Percentiles rank a stretch among this genome's conserved stretches.
phyloP scores from a whole-genome alignment of 805 yeast species.

The Kluyveromyces starmeri region DNA sequence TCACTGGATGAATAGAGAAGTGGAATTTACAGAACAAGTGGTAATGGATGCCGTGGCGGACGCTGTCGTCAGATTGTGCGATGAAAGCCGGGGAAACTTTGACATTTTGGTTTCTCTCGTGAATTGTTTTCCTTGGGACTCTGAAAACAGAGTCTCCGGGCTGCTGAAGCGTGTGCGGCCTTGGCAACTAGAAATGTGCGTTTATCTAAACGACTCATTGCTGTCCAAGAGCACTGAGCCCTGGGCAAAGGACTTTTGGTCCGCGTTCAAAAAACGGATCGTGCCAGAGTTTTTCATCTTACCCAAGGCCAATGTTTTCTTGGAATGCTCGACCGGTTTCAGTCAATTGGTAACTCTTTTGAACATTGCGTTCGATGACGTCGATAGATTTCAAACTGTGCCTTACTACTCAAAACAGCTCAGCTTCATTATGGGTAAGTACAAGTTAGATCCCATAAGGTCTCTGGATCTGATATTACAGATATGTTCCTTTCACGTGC shows the following conservation, averaged over 20 bases:
- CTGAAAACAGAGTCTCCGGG: neutral
- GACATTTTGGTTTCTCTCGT: slow-evolving; percentile 6
- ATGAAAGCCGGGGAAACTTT: slow-evolving; percentile 5
- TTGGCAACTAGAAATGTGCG: slow-evolving; percentile 14
- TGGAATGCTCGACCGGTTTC: slow-evolving; percentile 75
- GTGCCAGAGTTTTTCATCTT: slow-evolving; percentile 4
- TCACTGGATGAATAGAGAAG: neutral
- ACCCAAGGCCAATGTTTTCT: slow-evolving; percentile 31
- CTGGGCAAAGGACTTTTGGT: slow-evolving; percentile 5
- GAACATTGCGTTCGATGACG: slow-evolving; percentile 33
- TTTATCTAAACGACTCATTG: slow-evolving; percentile 7
- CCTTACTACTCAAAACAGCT: slow-evolving; percentile 39
- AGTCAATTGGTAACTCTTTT: slow-evolving; percentile 50
- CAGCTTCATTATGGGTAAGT: slow-evolving; percentile 61
- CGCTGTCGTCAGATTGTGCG: slow-evolving; percentile 3
- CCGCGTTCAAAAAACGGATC: slow-evolving; percentile 3
- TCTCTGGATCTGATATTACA: slow-evolving; percentile 56
- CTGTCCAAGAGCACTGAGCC: slow-evolving; percentile 3
- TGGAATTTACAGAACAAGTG: neutral
- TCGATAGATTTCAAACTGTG: slow-evolving; percentile 35
- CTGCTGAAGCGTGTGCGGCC: slow-evolving; percentile 15
- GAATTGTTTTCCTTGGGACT: slow-evolving; percentile 7
- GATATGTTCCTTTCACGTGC: slow-evolving; percentile 38
- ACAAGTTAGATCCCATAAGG: slow-evolving; percentile 62
- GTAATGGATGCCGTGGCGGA: slow-evolving; percentile 1